phyloP scores from a whole-genome alignment of 331 rosid species.

The Quercus tomentella region DNA sequence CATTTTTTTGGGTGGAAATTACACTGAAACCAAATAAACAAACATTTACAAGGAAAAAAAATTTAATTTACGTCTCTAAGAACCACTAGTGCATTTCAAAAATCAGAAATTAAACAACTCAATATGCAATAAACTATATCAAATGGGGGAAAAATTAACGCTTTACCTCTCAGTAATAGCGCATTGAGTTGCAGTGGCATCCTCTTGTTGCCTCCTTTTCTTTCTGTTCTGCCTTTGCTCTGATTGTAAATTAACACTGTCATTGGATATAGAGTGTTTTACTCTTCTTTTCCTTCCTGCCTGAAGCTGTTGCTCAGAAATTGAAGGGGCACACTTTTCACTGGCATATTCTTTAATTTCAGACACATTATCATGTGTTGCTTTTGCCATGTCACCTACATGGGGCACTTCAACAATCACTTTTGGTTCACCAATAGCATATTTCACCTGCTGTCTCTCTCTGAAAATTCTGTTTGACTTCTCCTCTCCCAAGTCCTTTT shows the following conservation, averaged over 20 bases:
- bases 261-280: constrained; percentile 21
- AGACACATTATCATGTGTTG: constrained; percentile 21
- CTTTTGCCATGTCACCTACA: constrained; percentile 28
- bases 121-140: neutral
- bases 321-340: constrained; percentile 26
- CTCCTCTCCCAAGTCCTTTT: constrained; percentile 28
- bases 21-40: constrained; percentile 43
- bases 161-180: constrained; percentile 43
- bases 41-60: neutral
- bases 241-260: constrained; percentile 26
- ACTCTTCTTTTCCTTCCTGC: constrained; percentile 70
- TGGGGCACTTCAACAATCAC: constrained; percentile 80
- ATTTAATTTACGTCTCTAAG: neutral
- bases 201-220: constrained; percentile 57
- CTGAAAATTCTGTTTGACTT: constrained; percentile 22
- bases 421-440: constrained; percentile 69
- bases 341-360: constrained; percentile 37
- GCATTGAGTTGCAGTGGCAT: constrained; percentile 20
- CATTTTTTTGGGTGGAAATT: constrained; percentile 32
- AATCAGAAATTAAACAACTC: neutral
- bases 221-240: constrained; percentile 40
- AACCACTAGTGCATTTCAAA: constrained; percentile 3
- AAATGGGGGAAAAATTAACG: neutral
- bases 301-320: constrained; percentile 25
- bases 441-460: constrained; percentile 35